These are phyloP conservation scores for Cytospora mali DNA, from an alignment of 2,329 filamentous ascomycete genomes.

Conservation along the genomic window DNA sequence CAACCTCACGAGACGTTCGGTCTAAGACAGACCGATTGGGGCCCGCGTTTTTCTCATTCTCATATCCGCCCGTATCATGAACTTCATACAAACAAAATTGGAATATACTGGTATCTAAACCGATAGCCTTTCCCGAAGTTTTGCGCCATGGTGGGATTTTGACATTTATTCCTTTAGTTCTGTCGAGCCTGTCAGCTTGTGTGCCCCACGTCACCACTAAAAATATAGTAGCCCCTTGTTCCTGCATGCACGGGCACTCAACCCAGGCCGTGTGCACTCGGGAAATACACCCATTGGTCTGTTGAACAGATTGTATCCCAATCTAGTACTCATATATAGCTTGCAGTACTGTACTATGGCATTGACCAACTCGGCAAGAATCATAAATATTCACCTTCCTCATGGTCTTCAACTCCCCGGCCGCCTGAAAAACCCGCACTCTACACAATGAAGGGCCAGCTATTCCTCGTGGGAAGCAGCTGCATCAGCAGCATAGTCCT, in stretches of 20 bases:
- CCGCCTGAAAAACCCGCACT: background rate
- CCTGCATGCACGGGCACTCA: background rate
- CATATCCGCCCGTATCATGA: background rate
- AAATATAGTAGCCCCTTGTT: background rate
- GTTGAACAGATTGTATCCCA: no score
- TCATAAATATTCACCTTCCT: background rate
- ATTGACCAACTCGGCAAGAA: background rate
- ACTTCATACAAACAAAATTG: background rate
- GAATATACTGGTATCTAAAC: background rate
- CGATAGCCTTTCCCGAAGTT: background rate
- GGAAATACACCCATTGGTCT: no score
- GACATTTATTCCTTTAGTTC: no score
- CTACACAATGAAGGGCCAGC: conserved; percentile 3
- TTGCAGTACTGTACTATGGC: no score
- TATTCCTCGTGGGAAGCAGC: background rate
- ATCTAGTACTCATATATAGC: no score
- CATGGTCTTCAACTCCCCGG: background rate
- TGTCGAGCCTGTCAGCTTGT: no score
- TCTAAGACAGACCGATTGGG: background rate
- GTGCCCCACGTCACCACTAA: no score
- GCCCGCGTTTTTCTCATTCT: background rate
- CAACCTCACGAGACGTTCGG: background rate
- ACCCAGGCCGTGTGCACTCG: background rate
- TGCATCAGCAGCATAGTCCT: background rate
- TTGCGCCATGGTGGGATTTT: no score